Base-by-base conservation (phyloP, 192 early-diverging fungal genomes). In the Funneliformis geosporum region DNA sequence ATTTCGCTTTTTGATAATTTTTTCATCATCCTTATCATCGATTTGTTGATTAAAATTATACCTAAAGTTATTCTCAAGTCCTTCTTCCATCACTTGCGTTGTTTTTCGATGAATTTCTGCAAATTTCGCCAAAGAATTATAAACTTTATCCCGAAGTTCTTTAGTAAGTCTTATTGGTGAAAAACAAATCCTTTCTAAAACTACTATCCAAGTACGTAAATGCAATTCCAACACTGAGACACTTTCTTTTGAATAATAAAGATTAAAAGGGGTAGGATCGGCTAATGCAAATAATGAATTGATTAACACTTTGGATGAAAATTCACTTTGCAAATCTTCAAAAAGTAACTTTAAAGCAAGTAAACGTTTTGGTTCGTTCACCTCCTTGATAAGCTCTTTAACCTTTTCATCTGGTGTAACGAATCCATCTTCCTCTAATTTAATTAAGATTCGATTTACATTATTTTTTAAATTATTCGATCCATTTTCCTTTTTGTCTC, bases 161-260 rank as follows among this genome's bases (percentile, higher is more conserved):
- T 67, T 21, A 16, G 18, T 67, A 3, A 67, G 28, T 11, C 18
- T 4, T 33, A 67, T 67, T 16, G 27, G 4, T 9, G 38, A 27
- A 8, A 6, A 38, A 12, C 18, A 7, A 10, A 67, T 27, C 27
- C 8, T 67, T 39, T 67, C 65, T 25, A 67, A 27, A 67, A 27
- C 28, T 67, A 27, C 65, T 14, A 28, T 27, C 38, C 25, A 67
- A 27, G 65, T 67, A 8, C 65, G 25, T 14, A 67, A 14, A 28
- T 67, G 65, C 28, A 67, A 67, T 67, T 67, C 65, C 5, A 67
- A 67, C 6, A 6, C 12, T 1, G 65, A 27, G 28, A 39, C 14
- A 14, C 12, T 67, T 25, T 67, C 65, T 67, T 27, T 27, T 67
- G 65, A 27, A 25, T 67, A 67, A 67, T 67, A 67, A 33, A 33